Conservation (phyloP, 805 yeast genomes). For the Pichia thaimueangensis region DNA sequence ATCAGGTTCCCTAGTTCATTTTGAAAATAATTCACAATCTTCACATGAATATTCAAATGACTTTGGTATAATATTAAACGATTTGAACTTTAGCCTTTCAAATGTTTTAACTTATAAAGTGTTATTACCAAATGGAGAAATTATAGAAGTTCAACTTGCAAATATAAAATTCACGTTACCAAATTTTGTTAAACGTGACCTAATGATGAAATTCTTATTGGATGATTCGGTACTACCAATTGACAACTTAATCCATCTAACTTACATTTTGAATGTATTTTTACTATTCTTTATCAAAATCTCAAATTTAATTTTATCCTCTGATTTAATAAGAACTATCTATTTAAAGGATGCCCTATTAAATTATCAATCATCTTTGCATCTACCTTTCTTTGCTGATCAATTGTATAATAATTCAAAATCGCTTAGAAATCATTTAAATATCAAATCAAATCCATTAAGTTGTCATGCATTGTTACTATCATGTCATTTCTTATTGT, state of each 20-base stretch:
- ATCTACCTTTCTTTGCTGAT: slow-evolving; percentile 3
- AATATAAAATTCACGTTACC: slow-evolving; percentile 35
- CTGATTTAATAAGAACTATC: slow-evolving; percentile 9
- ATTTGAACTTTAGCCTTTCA: slow-evolving; percentile 9
- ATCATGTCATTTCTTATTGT: slow-evolving; percentile 19
- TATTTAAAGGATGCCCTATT: slow-evolving; percentile 9
- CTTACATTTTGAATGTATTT: slow-evolving; percentile 12
- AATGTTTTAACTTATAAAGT: slow-evolving; percentile 6
- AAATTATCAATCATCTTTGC: slow-evolving; percentile 13
- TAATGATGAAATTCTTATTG: neutral
- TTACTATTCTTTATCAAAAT: slow-evolving; percentile 5
- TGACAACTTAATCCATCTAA: neutral
- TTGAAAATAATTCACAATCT: neutral
- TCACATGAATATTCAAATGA: neutral
- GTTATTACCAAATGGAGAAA: slow-evolving; percentile 36
- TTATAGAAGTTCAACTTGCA: slow-evolving; percentile 41
- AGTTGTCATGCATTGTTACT: slow-evolving; percentile 14
- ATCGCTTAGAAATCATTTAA: slow-evolving; percentile 11
- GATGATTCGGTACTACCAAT: neutral
- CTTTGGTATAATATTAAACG: slow-evolving; percentile 15
- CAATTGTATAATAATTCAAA: slow-evolving; percentile 6
- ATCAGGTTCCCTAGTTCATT: slow-evolving; percentile 17
- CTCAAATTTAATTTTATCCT: slow-evolving; percentile 1
- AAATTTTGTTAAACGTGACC: slow-evolving; percentile 9
- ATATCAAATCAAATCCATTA: slow-evolving; percentile 9